Percentiles rank a stretch among this genome's conserved stretches.
phyloP scores from a whole-genome alignment of 2,329 filamentous ascomycete genomes.

The Lasiodiplodia hormozganensis region DNA sequence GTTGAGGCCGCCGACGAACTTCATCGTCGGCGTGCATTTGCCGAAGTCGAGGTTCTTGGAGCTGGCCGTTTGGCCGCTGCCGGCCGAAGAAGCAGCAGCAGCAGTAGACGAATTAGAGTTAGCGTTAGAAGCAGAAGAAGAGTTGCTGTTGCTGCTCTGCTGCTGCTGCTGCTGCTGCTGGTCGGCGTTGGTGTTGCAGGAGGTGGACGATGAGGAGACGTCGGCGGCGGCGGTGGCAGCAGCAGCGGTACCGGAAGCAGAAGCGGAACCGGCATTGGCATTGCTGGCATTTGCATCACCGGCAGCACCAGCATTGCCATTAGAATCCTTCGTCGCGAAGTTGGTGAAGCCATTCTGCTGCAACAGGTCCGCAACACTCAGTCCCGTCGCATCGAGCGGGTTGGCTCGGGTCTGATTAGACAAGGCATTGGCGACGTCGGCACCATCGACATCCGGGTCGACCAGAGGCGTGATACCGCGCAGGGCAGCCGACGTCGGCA shows the following conservation, averaged over 20 bases:
- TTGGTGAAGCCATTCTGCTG: slow-evolving; percentile 67
- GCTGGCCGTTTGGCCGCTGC: slow-evolving; percentile 9
- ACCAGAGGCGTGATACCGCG: slow-evolving; percentile 72
- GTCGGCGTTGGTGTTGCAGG: neutral
- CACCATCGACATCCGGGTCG: slow-evolving; percentile 67
- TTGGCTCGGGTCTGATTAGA: slow-evolving; percentile 58
- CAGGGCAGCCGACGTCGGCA: slow-evolving; percentile 67
- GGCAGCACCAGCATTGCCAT: slow-evolving; percentile 24
- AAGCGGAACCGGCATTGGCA: neutral
- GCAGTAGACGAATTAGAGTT: neutral
- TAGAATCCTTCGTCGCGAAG: slow-evolving; percentile 54
- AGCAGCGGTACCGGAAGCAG: slow-evolving; percentile 29
- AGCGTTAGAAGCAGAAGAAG: neutral
- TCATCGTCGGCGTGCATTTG: slow-evolving; percentile 59
- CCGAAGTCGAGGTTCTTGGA: slow-evolving; percentile 45
- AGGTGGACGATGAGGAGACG: slow-evolving; percentile 31
- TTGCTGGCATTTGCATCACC: slow-evolving; percentile 20
- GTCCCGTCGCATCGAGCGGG: slow-evolving; percentile 65
- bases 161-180: neutral
- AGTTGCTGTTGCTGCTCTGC: slow-evolving; percentile 27
- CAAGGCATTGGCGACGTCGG: slow-evolving; percentile 66
- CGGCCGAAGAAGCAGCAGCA: slow-evolving; percentile 14
- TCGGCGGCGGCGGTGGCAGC: neutral
- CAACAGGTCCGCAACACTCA: slow-evolving; percentile 71
- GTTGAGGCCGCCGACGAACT: slow-evolving; percentile 63